These are phyloP conservation scores for Solanum tacnaense DNA, from an alignment of 257 asterid genomes.

Conservation along the genomic window DNA sequence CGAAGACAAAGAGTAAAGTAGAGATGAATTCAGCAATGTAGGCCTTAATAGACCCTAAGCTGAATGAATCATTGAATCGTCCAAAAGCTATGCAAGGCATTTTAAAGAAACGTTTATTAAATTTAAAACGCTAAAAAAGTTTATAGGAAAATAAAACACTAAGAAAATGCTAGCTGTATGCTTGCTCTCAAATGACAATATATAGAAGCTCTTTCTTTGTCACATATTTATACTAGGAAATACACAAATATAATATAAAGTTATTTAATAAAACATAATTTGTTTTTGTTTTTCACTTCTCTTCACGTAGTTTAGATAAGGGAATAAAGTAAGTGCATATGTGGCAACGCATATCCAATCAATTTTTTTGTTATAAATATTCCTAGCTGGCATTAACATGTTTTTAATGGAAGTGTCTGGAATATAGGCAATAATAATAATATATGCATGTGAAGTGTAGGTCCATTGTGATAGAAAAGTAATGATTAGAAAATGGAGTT, in stretches of 20 bases:
- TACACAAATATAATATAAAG: not conserved
- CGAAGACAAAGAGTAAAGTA: constrained; percentile 44
- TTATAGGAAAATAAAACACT: not conserved
- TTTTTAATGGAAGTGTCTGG: constrained; percentile 19
- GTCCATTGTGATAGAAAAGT: not conserved
- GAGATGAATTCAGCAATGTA: constrained; percentile 54
- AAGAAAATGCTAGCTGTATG: not conserved
- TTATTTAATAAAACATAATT: not conserved
- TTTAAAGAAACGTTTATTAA: not conserved
- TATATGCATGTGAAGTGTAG: constrained; percentile 15
- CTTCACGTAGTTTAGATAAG: not conserved
- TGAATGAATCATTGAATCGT: constrained; percentile 26
- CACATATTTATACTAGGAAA: constrained; percentile 14
- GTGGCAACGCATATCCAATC: constrained; percentile 24
- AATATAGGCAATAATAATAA: not conserved
- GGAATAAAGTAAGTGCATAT: constrained; percentile 8
- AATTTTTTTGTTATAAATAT: not conserved
- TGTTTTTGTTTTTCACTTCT: not conserved
- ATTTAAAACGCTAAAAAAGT: not conserved
- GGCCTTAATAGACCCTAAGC: constrained; percentile 36
- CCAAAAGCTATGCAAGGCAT: constrained; percentile 52
- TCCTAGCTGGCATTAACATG: constrained; percentile 36
- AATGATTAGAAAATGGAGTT: not conserved
- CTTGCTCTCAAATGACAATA: not conserved
- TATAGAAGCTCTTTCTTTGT: constrained; percentile 1